Base-by-base conservation (phyloP, 441 rosid species). In the Erodium texanum region DNA sequence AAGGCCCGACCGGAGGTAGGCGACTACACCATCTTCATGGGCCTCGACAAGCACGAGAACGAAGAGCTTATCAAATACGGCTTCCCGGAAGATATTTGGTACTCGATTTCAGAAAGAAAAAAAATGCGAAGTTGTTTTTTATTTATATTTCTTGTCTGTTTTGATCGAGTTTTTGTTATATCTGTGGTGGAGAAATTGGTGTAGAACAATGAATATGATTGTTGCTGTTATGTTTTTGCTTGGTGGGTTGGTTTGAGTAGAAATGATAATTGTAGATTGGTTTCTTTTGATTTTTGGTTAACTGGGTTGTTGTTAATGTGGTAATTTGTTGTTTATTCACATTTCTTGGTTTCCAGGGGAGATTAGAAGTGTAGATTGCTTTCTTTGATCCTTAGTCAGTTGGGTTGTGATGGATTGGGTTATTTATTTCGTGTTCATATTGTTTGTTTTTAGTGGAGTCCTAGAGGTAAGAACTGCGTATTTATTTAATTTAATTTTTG, bases 61-160 rank as follows among this genome's bases (percentile, higher is more conserved):
- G 99, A 94, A 74, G 99, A 94, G 76, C 99, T 94, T 68, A 94
- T 94, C 88, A 94, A 85, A 78, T 94, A 89, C 73, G 99, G 99
- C 76, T 89, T 92, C 86, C 92, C 84, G 10, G 98, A 94, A 85
- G 97, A 92, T 72, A 82, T 94, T 71, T 92, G 99, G 97, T 91
- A 79, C 12, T 45, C 52, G 52, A 45, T 45, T 45, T 45, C 16
- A 5, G 6, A 34, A 5, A 10, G 9, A 36, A 45, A 3, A 43
- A 43, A 1, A 1, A 1, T 12, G 14, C 52, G 15, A 45, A 2
- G 12, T 45, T 45, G 16, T 43, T 43, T 43, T 43, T 0, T 34
- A 34, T 34, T 11, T 12, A 45, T 45, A 12, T 45, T 14, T 45
- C n/a, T 43, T 12, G 50, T 43, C 12, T 43, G 0, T 34, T 34